Evolutionary conservation across 805 yeast species (phyloP).

Genomic region (Lipomyces mesembrius): DNA sequence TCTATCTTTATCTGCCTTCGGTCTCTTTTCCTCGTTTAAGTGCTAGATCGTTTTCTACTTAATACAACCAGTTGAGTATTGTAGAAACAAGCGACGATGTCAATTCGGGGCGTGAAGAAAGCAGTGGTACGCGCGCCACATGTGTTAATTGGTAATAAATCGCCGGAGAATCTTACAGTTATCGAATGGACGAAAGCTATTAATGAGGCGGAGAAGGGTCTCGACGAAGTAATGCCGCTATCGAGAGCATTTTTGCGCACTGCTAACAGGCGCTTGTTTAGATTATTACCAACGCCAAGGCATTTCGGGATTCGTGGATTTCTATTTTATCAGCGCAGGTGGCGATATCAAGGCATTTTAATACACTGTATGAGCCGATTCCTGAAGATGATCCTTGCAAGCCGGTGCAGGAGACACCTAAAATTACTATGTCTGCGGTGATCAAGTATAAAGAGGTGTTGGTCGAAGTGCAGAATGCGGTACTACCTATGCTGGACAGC

Average conservation of each 20-base stretch:
- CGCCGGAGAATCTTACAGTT: slow-evolving; percentile 45
- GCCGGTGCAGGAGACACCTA: slow-evolving; percentile 44
- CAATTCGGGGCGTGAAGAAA: slow-evolving; percentile 46
- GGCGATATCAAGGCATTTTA: slow-evolving; percentile 32
- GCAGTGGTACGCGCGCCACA: slow-evolving; percentile 48
- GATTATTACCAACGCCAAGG: slow-evolving; percentile 39
- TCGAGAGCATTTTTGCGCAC: background rate
- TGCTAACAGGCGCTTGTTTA: background rate
- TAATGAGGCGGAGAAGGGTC: slow-evolving; percentile 44
- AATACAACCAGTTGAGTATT: background rate
- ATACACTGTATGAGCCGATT: slow-evolving; percentile 41
- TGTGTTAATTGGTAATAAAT: slow-evolving; percentile 45
- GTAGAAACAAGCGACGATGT: slow-evolving; percentile 21
- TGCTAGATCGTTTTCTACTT: background rate
- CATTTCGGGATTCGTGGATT: slow-evolving; percentile 40
- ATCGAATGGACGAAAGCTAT: slow-evolving; percentile 47
- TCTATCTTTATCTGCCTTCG: no score
- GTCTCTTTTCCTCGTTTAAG: background rate
- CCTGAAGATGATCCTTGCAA: slow-evolving; percentile 41
- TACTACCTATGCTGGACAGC: slow-evolving; percentile 39
- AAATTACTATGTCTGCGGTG: slow-evolving; percentile 40
- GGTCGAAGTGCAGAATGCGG: slow-evolving; percentile 37
- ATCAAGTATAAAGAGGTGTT: slow-evolving; percentile 39
- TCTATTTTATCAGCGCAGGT: slow-evolving; percentile 36
- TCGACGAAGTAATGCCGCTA: slow-evolving; percentile 35